Conservation (phyloP, 1,139 yeast species). For the Candida sanyaensis region DNA sequence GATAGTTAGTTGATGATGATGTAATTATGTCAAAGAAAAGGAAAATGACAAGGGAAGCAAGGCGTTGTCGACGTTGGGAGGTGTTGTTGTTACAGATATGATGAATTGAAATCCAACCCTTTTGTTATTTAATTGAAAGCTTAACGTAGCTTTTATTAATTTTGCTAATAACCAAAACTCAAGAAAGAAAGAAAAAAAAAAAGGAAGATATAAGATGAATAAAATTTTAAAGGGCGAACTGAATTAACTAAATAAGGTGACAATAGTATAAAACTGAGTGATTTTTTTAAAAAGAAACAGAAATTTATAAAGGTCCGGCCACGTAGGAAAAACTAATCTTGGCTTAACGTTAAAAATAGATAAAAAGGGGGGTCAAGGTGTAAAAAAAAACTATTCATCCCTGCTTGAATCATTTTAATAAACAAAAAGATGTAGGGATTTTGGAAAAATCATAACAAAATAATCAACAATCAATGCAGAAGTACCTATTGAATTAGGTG, state of each 20-base stretch:
- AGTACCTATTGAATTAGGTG: too few species aligned
- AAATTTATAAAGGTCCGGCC: background rate
- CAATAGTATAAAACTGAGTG: background rate
- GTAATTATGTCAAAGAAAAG: too few species aligned
- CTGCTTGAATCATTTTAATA: background rate
- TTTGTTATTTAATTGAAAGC: background rate
- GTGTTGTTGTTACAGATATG: too few species aligned
- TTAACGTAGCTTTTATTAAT: background rate
- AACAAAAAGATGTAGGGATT: background rate
- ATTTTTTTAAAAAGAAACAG: background rate
- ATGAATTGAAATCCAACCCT: background rate
- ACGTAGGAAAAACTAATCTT: background rate
- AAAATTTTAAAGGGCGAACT: background rate
- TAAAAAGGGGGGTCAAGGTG: background rate
- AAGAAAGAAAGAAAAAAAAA: background rate
- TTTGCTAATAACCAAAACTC: background rate
- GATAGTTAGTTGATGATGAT: too few species aligned
- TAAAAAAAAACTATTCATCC: background rate
- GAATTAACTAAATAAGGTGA: constrained; percentile 1
- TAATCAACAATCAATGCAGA: background rate
- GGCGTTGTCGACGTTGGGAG: too few species aligned
- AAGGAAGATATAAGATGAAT: background rate
- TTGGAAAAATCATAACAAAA: background rate
- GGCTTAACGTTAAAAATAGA: background rate
- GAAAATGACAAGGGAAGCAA: too few species aligned